A percentile compares a stretch with the other conserved stretches of the same genome.
Conservation (phyloP, 2,329 filamentous ascomycete genomes). For the Aspergillus quadricinctus region DNA sequence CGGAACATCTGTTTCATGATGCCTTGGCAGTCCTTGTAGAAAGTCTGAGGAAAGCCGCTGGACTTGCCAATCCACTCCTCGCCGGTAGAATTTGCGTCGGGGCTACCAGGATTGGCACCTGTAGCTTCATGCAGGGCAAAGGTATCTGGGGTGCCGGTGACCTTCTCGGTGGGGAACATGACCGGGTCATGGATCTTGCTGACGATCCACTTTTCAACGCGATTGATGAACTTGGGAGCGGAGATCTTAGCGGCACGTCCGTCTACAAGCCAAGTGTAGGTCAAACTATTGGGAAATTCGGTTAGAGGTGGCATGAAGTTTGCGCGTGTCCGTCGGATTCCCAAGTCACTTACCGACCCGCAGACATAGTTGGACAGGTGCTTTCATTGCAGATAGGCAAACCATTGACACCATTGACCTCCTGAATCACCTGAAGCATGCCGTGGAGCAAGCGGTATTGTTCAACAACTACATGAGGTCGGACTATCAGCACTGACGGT, state of each 20-base stretch:
- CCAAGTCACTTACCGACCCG: conserved; percentile 68
- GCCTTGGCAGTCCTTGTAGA: conserved; percentile 83
- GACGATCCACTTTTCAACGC: conserved; percentile 95
- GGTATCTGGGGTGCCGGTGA: conserved; percentile 54
- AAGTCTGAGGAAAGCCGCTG: conserved; percentile 87
- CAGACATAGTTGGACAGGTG: conserved; percentile 88
- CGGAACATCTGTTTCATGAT: conserved; percentile 99
- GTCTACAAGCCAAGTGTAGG: conserved; percentile 93
- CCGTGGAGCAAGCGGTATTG: conserved; percentile 86
- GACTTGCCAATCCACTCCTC: conserved; percentile 84
- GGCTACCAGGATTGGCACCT: conserved; percentile 45
- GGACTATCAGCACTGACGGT: conserved; percentile 6
- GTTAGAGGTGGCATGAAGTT: conserved; percentile 12
- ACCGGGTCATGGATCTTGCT: conserved; percentile 87
- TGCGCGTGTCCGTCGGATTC: background rate
- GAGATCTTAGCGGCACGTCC: conserved; percentile 87
- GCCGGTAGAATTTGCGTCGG: conserved; percentile 57
- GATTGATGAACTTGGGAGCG: conserved; percentile 86
- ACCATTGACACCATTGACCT: conserved; percentile 72
- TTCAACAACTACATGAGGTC: conserved; percentile 67
- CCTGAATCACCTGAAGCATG: conserved; percentile 83
- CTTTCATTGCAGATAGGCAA: conserved; percentile 76
- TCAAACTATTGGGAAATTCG: conserved; percentile 58
- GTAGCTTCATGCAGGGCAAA: conserved; percentile 52
- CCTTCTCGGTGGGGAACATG: conserved; percentile 85